Conservation (phyloP, 169 alveolate genomes). For the Fabrea salina region DNA sequence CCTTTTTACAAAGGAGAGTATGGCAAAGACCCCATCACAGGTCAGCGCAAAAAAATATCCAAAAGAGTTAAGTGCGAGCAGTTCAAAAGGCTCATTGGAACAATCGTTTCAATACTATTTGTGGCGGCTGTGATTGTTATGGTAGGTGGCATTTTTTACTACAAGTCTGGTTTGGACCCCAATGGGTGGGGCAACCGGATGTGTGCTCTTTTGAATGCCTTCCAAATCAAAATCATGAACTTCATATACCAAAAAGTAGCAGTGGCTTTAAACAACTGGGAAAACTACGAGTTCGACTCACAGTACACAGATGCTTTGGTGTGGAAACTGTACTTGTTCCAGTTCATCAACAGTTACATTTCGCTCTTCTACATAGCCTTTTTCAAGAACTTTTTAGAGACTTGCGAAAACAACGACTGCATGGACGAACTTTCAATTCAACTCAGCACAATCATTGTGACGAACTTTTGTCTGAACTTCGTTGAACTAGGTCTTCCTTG, state of each 20-base stretch:
- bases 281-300: conserved; percentile 51
- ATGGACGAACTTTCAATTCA: conserved; percentile 13
- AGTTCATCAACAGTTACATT: conserved; percentile 49
- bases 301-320: conserved; percentile 41
- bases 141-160: neutral
- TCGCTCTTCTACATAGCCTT: conserved; percentile 59
- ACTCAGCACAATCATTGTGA: neutral
- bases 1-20: conserved; percentile 18
- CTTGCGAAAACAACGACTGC: neutral
- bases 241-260: conserved; percentile 38
- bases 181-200: neutral
- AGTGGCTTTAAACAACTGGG: conserved; percentile 52
- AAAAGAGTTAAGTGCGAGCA: neutral
- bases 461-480: neutral
- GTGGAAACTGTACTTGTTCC: conserved; percentile 50
- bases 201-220: conserved; percentile 35
- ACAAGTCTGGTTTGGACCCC: neutral
- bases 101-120: neutral
- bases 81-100: neutral
- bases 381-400: conserved; percentile 30
- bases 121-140: neutral
- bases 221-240: conserved; percentile 46
- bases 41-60: conserved; percentile 3
- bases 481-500: conserved; percentile 32
- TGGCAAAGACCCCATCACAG: conserved; percentile 22